phyloP scores from a whole-genome alignment of 805 yeast genomes.

The Cyberlindnera suaveolens region DNA sequence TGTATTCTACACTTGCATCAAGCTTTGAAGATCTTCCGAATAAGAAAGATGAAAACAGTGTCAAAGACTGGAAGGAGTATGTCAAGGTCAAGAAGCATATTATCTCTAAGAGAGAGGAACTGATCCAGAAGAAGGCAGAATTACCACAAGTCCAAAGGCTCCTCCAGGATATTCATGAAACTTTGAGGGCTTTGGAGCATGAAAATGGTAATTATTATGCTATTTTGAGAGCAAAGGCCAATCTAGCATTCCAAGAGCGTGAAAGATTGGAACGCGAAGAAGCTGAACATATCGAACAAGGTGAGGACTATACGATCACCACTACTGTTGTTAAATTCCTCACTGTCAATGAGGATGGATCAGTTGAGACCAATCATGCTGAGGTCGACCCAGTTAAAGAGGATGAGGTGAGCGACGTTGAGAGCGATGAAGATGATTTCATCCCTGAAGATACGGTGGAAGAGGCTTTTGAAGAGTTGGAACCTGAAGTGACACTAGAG shows the following conservation, averaged over 20 bases:
- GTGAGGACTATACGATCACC: constrained; percentile 12
- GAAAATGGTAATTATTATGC: constrained; percentile 60
- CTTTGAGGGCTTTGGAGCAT: constrained; percentile 42
- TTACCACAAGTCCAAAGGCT: constrained; percentile 25
- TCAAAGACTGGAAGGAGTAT: constrained; percentile 57
- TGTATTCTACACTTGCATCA: constrained; percentile 27
- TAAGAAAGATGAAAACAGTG: constrained; percentile 28
- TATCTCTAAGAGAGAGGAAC: constrained; percentile 47
- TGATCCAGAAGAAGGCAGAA: constrained; percentile 32
- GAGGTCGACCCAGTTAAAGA: constrained; percentile 9
- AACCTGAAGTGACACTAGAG: constrained; percentile 4
- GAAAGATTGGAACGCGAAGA: constrained; percentile 36
- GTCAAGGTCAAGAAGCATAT: constrained; percentile 50
- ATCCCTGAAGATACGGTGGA: neutral
- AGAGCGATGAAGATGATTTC: constrained; percentile 8
- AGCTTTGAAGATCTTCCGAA: constrained; percentile 18
- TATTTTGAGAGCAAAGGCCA: constrained; percentile 51
- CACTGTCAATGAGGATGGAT: constrained; percentile 13
- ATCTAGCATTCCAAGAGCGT: constrained; percentile 48
- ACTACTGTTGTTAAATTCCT: constrained; percentile 9
- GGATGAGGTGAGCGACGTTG: constrained; percentile 10
- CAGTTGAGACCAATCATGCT: constrained; percentile 12
- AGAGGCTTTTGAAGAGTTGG: constrained; percentile 3
- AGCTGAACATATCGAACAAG: constrained; percentile 10
- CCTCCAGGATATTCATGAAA: constrained; percentile 29